Evolutionary conservation across 2,329 filamentous ascomycete species (phyloP).

Genomic region (Alternaria hordeiaustralica): DNA sequence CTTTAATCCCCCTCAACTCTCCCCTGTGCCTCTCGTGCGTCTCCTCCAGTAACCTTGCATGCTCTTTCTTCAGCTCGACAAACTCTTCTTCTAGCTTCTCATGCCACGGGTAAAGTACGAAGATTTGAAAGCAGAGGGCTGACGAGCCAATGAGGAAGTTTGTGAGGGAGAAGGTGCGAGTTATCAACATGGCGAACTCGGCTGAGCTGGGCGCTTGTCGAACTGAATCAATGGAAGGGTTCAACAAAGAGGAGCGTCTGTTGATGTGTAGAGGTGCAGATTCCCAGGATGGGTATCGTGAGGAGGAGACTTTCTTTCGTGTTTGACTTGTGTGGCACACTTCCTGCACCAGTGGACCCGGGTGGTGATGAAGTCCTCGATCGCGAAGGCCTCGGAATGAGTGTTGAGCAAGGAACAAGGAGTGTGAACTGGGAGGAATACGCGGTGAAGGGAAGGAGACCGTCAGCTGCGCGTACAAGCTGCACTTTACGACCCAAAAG

Average conservation of each 20-base stretch:
- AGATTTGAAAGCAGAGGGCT: slow-evolving; percentile 71
- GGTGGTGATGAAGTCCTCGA: no score
- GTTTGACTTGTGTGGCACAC: no score
- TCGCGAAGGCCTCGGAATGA: neutral
- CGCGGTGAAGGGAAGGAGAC: neutral
- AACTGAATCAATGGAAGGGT: no score
- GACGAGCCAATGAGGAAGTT: slow-evolving; percentile 72
- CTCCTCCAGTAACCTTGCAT: slow-evolving; percentile 46
- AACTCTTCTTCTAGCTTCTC: slow-evolving; percentile 69
- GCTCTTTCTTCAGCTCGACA: slow-evolving; percentile 64
- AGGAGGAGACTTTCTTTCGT: no score
- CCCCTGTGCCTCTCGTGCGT: slow-evolving; percentile 24
- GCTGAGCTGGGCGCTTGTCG: no score
- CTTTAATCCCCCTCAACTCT: slow-evolving; percentile 29
- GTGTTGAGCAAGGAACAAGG: neutral
- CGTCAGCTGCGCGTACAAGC: neutral
- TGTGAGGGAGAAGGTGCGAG: slow-evolving; percentile 63
- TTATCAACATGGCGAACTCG: slow-evolving; percentile 44
- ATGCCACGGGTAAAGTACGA: slow-evolving; percentile 75
- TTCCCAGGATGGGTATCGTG: no score
- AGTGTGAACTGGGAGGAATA: neutral
- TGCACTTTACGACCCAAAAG: neutral
- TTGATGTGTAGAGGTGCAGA: no score
- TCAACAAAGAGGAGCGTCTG: no score
- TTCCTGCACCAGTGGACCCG: no score